Conservation (phyloP, 306 rosid genomes). For the Lagenaria siceraria region DNA sequence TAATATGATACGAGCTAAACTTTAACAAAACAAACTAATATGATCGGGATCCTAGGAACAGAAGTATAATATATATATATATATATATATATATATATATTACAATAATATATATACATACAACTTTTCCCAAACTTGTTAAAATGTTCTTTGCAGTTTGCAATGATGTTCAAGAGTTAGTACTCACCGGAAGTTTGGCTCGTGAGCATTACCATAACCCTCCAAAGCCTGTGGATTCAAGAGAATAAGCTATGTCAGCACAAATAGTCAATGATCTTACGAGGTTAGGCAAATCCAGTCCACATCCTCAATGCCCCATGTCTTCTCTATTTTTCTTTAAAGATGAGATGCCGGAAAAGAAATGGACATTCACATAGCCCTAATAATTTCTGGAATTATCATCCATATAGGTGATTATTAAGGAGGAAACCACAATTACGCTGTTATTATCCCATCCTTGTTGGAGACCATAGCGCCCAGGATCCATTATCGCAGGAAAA, state of each 20-base stretch:
- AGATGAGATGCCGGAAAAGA: conserved; percentile 55
- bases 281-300: conserved; percentile 99
- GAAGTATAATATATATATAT: too few species aligned
- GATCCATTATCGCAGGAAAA: conserved; percentile 77
- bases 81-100: too few species aligned
- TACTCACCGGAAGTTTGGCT: conserved; percentile 95
- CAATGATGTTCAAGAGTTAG: conserved; percentile 3
- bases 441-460: conserved; percentile 99
- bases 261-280: conserved; percentile 65
- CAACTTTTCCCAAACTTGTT: not conserved
- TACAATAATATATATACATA: too few species aligned
- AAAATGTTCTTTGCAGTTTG: not conserved
- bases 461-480: conserved; percentile 89
- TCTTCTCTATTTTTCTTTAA: conserved; percentile 63
- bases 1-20: conserved; percentile 11
- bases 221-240: conserved; percentile 99
- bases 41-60: not conserved
- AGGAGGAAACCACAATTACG: conserved; percentile 99
- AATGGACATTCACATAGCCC: conserved; percentile 67
- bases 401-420: conserved; percentile 93
- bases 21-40: not conserved
- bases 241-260: conserved; percentile 99
- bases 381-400: conserved; percentile 78
- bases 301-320: conserved; percentile 90
- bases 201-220: conserved; percentile 79